phyloP scores from a whole-genome alignment of 768 basidiomycete genomes.

The Hysterangium stoloniferum region DNA sequence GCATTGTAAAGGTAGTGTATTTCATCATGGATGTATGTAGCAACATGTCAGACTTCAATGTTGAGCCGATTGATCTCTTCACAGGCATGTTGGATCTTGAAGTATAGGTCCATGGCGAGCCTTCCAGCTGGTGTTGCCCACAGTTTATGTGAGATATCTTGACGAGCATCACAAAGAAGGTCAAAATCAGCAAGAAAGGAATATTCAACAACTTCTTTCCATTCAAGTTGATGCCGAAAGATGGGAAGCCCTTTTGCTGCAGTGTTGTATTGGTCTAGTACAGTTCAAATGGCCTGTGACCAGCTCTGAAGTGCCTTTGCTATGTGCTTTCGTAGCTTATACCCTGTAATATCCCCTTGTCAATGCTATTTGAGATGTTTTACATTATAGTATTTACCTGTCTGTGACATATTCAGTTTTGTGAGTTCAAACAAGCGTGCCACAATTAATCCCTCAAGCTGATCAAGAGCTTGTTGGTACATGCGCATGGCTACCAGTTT shows the following conservation, averaged over 20 bases:
- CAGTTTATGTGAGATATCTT: conserved; percentile 18
- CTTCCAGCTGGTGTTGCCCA: conserved; percentile 22
- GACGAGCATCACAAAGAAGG: conserved; percentile 21
- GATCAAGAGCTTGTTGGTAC: too few species aligned
- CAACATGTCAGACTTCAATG: conserved; percentile 20
- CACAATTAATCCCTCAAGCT: conserved; percentile 25
- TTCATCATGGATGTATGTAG: conserved; percentile 21
- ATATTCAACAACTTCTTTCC: conserved; percentile 12
- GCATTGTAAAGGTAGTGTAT: too few species aligned
- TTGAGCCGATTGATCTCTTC: conserved; percentile 21
- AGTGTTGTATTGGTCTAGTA: conserved; percentile 26
- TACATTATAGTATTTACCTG: conserved; percentile 18
- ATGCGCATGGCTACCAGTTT: too few species aligned
- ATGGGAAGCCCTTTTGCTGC: conserved; percentile 16
- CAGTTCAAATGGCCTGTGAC: conserved; percentile 26
- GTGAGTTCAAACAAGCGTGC: conserved; percentile 24
- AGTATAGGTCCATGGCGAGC: conserved; percentile 18
- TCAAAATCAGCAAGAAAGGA: conserved; percentile 21
- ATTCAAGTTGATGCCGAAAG: conserved; percentile 13
- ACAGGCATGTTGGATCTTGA: conserved; percentile 16
- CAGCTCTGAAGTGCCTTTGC: conserved; percentile 25
- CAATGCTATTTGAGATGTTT: too few species aligned
- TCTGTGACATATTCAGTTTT: conserved; percentile 21
- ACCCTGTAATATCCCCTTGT: conserved; percentile 23
- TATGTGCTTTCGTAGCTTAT: conserved; percentile 28